Evolutionary conservation across 768 basidiomycete species (phyloP), one percentile per base, ranked within the genome.

Genomic region (Boletus sp.): DNA sequence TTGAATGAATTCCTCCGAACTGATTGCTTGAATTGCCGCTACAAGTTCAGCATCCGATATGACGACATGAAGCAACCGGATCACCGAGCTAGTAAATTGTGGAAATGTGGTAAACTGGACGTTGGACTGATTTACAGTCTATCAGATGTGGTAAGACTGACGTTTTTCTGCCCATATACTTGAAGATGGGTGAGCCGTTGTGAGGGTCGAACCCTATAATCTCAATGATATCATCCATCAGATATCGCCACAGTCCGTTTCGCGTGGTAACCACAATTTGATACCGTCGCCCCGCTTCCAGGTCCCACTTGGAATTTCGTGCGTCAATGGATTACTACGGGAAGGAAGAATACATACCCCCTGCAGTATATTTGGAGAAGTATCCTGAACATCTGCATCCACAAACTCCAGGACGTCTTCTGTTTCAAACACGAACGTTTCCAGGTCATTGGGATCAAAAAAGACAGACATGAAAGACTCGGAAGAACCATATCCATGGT

Each of bases 231-330:
- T 62, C 64, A 36, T 58, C 60, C 10, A 65, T 24, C 7, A 47
- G 39, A 33, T 65, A 62, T 14, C 64, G 37, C 64, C 60, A 65
- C n/a, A 59, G 41, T 7, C 64, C 64, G 7, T 57, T 54, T 35
- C 50, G 51, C 9, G 64, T 65, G 17, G 61, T 65, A 6, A 66
- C 0, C 12, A 56, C 52, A 5, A 58, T 15, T 17, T 58, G 48
- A 41, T 64, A 62, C 3, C 24, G 48, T 18, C 41, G 37, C 17
- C 62, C 62, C n/a, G 40, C 36, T 14, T 64, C 29, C 15, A 56
- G 18, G 3, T 56, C 47, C 57, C 53, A 57, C 64, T 64, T 32
- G 10, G 4, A 32, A 12, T 12, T 18, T 29, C 20, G 7, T 7
- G 18, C 24, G 30, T 47, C 32, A 52, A 20, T 9, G 7, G 15